Conservation (phyloP, 495 filamentous ascomycete species). For the Hypoxylon trugodes region DNA sequence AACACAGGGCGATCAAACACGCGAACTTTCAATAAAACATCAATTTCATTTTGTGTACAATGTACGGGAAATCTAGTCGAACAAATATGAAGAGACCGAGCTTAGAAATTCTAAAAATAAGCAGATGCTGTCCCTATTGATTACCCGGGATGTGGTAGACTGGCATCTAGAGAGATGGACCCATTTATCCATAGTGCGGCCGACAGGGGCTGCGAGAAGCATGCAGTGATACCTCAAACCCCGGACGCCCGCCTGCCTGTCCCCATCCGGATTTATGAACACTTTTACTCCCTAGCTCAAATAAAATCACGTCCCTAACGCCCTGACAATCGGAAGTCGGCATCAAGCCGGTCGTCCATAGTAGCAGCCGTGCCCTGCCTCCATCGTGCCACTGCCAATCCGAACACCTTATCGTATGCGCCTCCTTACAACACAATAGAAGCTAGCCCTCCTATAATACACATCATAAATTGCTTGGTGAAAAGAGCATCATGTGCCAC, state of each 20-base stretch:
- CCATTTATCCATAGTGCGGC: constrained; percentile 33
- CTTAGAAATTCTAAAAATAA: constrained; percentile 23
- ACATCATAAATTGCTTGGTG: neutral
- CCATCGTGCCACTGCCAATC: no score
- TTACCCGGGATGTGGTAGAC: constrained; percentile 26
- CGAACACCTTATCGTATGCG: no score
- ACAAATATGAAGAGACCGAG: neutral
- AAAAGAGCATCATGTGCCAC: constrained; percentile 14
- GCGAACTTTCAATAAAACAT: neutral
- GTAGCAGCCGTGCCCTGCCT: neutral
- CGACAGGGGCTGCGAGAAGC: constrained; percentile 14
- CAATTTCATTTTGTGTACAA: neutral
- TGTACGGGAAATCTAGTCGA: neutral
- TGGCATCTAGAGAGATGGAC: constrained; percentile 16
- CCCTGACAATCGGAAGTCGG: constrained; percentile 8
- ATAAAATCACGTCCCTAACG: neutral
- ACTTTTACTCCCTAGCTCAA: constrained; percentile 3
- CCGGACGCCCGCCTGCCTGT: constrained; percentile 14
- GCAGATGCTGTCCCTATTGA: constrained; percentile 2
- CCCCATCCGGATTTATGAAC: constrained; percentile 13
- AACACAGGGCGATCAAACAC: no score
- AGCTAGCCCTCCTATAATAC: neutral
- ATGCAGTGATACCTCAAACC: neutral
- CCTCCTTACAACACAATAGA: neutral
- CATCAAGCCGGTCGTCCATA: constrained; percentile 13